Evolutionary conservation across 371 early-diverging fungal genomes (phyloP).

Genomic region (Zopfochytrium polystomum): DNA sequence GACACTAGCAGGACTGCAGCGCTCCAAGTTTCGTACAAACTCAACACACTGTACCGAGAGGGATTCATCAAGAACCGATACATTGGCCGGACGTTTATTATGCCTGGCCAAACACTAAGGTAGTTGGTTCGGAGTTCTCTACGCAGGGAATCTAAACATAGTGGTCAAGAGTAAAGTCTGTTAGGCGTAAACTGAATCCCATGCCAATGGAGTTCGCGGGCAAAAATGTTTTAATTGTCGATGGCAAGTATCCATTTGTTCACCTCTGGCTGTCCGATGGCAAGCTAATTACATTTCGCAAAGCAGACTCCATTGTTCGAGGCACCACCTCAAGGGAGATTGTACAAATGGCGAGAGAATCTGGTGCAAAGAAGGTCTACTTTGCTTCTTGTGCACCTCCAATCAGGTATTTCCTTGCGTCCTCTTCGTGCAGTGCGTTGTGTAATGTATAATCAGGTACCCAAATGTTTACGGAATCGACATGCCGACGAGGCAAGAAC

Average conservation of each 20-base stretch:
- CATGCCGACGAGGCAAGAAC: conserved; percentile 91
- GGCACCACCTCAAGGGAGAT: conserved; percentile 97
- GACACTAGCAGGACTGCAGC: conserved; percentile 95
- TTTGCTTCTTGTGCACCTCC: conserved; percentile 97
- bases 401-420: too few species aligned
- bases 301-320: conserved; percentile 88
- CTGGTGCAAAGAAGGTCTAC: conserved; percentile 96
- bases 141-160: conserved; percentile 14
- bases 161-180: conserved; percentile 62
- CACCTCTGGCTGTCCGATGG: not conserved
- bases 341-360: conserved; percentile 96
- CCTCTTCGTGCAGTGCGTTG: too few species aligned
- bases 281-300: not conserved
- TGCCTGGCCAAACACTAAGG: conserved; percentile 89
- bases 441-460: too few species aligned
- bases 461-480: conserved; percentile 99
- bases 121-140: conserved; percentile 12
- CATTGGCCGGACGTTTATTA: conserved; percentile 96
- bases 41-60: conserved; percentile 88
- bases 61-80: conserved; percentile 98
- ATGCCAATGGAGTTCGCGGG: conserved; percentile 93
- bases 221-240: conserved; percentile 94
- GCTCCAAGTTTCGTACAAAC: conserved; percentile 80
- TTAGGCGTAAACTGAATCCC: conserved; percentile 95
- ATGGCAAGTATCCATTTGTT: conserved; percentile 57